phyloP scores from a whole-genome alignment of 2,329 filamentous ascomycete genomes.

The Beauveria pseudobassiana region DNA sequence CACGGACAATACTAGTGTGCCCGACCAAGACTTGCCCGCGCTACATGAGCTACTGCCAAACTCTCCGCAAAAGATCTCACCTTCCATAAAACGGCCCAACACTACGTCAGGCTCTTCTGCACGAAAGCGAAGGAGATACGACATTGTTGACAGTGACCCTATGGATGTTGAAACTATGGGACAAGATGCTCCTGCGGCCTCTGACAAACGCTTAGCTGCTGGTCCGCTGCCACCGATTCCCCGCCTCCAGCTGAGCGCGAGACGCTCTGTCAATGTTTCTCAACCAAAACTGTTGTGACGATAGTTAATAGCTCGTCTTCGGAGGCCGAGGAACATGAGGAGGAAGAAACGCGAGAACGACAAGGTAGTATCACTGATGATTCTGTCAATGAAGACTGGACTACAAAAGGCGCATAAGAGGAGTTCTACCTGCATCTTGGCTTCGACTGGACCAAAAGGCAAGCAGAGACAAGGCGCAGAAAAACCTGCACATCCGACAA shows the following conservation, averaged over 20 bases:
- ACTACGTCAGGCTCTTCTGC: constrained; percentile 20
- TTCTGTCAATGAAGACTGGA: constrained; percentile 36
- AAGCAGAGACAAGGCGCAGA: constrained; percentile 24
- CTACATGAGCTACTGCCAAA: constrained; percentile 27
- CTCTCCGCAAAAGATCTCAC: constrained; percentile 9
- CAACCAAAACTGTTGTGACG: neutral
- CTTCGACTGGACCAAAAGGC: constrained; percentile 49
- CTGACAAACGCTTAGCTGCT: neutral
- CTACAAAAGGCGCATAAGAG: constrained; percentile 41
- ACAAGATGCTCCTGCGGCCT: neutral
- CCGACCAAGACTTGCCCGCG: constrained; percentile 30
- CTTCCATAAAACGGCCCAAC: constrained; percentile 17
- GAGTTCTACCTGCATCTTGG: constrained; percentile 62
- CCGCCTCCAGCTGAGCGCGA: neutral
- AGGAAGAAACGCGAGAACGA: neutral
- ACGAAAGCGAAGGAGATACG: constrained; percentile 24
- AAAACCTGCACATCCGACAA: constrained; percentile 21
- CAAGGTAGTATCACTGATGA: constrained; percentile 18
- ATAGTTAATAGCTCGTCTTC: constrained; percentile 1
- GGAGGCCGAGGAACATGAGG: neutral
- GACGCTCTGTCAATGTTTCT: neutral
- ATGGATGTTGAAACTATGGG: constrained; percentile 15
- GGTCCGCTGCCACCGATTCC: constrained; percentile 8
- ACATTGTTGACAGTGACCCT: constrained; percentile 25
- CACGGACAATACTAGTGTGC: constrained; percentile 30